Base-by-base conservation (phyloP, 1,139 yeast species). In the Citeromyces hawaiiensis region DNA sequence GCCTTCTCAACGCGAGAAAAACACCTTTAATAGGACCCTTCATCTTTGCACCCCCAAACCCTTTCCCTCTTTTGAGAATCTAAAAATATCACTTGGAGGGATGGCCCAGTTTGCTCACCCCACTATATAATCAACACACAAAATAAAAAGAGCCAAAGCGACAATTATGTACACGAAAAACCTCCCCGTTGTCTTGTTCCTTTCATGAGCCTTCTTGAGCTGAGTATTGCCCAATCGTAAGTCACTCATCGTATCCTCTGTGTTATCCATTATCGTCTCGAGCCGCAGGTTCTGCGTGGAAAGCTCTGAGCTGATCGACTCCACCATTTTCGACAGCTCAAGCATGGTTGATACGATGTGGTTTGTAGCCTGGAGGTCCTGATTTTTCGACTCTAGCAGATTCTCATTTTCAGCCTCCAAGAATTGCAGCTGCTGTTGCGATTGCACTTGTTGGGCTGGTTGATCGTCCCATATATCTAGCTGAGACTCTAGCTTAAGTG, bases 271-370 rank as follows among this genome's bases (percentile, higher is more conserved):
- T 44, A 91, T 64, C 35, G 68, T 64, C 42, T 72, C 68, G 32
- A 91, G 83, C 54, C 76, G 80, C 40, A 79, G 82, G 3, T 83
- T 76, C 57, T 91, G 98, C 0, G 75, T 60, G 30, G 77, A 76
- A 40, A 91, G 63, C 52, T 88, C 94, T 39, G 79, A 65, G 3
- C 87, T 70, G 44, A 91, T 65, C 51, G 86, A 94, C 27, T 80
- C 68, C 52, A 87, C 94, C 46, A 91, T 59, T 41, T 78, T 75
- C 2, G 91, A 72, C 39, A 91, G 82, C 53, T 87, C 96, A 40
- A 78, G 60, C 63, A 88, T 77, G 2, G 94, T 76, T 44, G 68
- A 69, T 53, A 87, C 93, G n/a, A 91, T 73, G 45, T 70, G 64
- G 46, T 74, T 76, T 9, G 77, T 83, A 47, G 76, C 75, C 41